Evolutionary conservation across 768 basidiomycete genomes (phyloP).

Genomic region (Glaciozyma antarctica): DNA sequence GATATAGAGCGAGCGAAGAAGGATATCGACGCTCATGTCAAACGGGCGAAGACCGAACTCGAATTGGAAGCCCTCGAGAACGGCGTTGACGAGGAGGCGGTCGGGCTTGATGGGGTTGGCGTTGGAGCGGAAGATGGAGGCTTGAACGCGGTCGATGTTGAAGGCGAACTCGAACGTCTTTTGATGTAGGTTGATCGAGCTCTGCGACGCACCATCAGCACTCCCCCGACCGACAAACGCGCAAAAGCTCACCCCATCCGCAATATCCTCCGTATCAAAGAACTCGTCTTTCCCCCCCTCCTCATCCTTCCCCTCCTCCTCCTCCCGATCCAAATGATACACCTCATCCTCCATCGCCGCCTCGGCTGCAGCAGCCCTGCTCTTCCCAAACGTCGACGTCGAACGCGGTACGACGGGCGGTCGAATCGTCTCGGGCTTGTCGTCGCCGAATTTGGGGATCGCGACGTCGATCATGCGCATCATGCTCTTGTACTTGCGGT

Average conservation of each 20-base stretch:
- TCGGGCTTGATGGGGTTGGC: slow-evolving; percentile 51
- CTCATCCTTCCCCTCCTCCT: slow-evolving; percentile 46
- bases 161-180: slow-evolving; percentile 76
- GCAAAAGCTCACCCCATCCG: slow-evolving; percentile 34
- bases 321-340: slow-evolving; percentile 42
- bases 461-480: slow-evolving; percentile 87
- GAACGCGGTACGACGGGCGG: slow-evolving; percentile 4
- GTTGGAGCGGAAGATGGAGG: slow-evolving; percentile 63
- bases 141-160: slow-evolving; percentile 70
- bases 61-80: slow-evolving; percentile 67
- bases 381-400: slow-evolving; percentile 32
- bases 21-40: slow-evolving; percentile 76
- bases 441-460: slow-evolving; percentile 65
- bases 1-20: slow-evolving; percentile 70
- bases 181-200: slow-evolving; percentile 44
- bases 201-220: background rate
- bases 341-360: slow-evolving; percentile 43
- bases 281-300: slow-evolving; percentile 42
- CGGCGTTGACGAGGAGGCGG: slow-evolving; percentile 64
- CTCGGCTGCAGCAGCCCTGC: slow-evolving; percentile 53
- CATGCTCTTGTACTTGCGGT: slow-evolving; percentile 78
- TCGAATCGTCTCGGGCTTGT: slow-evolving; percentile 9
- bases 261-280: slow-evolving; percentile 33
- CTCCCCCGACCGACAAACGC: rapidly evolving
- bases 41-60: slow-evolving; percentile 65